These are phyloP conservation scores for Teunomyces gatunensis DNA, from an alignment of 805 yeast species.

Conservation along the genomic window DNA sequence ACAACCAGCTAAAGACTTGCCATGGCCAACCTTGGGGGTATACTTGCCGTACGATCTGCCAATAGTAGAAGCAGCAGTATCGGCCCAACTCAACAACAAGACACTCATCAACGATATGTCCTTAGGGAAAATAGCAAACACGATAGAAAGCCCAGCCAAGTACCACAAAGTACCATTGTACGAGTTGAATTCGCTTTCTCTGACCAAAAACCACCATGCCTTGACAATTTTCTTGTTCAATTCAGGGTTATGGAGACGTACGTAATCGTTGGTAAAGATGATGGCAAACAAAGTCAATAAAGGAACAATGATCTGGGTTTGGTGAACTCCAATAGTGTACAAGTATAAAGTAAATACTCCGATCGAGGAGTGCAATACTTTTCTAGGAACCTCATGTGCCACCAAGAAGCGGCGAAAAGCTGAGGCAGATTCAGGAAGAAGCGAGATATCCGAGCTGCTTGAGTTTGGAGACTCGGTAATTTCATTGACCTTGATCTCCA, in stretches of 20 bases:
- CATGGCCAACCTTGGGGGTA: constrained; percentile 71
- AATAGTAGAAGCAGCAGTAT: constrained; percentile 92
- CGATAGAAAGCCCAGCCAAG: constrained; percentile 70
- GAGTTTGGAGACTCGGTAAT: neutral
- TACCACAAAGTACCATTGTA: constrained; percentile 91
- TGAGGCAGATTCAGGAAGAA: neutral
- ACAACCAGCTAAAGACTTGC: constrained; percentile 88
- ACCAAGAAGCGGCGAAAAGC: constrained; percentile 44
- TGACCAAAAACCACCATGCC: constrained; percentile 75
- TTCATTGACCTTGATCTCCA: constrained; percentile 3
- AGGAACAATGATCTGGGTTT: constrained; percentile 56
- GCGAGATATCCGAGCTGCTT: neutral
- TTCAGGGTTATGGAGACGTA: constrained; percentile 59
- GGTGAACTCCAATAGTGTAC: constrained; percentile 61
- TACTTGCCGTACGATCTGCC: constrained; percentile 84
- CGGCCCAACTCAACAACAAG: constrained; percentile 90
- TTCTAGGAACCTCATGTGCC: constrained; percentile 87
- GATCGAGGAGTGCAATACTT: constrained; percentile 81
- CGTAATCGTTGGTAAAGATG: constrained; percentile 61
- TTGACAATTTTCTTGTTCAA: constrained; percentile 68
- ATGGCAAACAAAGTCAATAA: constrained; percentile 53
- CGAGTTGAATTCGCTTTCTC: constrained; percentile 69
- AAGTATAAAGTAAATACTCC: constrained; percentile 78
- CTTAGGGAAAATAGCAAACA: constrained; percentile 68
- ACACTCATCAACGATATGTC: constrained; percentile 79